Percentiles rank a stretch among this genome's conserved stretches.
These are phyloP conservation scores for Trichoderma polysporum DNA, from an alignment of 2,329 filamentous ascomycete genomes.

Conservation along the genomic window DNA sequence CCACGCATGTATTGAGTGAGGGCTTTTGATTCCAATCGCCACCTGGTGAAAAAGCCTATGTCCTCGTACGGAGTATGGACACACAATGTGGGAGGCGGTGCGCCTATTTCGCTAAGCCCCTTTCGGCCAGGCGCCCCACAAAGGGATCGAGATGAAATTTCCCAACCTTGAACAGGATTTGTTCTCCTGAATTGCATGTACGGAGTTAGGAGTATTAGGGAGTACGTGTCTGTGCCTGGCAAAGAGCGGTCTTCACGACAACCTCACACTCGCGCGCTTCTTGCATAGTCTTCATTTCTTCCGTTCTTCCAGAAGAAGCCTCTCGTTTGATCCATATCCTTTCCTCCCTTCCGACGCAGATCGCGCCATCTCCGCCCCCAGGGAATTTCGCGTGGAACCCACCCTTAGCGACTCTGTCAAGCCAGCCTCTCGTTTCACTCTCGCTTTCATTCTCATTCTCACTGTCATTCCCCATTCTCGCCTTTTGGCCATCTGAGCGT, in stretches of 20 bases:
- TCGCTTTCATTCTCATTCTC: not conserved
- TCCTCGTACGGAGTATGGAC: slow-evolving; percentile 7
- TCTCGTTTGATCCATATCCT: slow-evolving; percentile 15
- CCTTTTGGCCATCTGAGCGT: not conserved
- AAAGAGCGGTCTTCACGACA: slow-evolving; percentile 20
- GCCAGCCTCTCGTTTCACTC: not conserved
- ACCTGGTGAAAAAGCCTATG: not conserved
- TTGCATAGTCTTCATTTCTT: slow-evolving; percentile 19
- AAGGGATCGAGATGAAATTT: slow-evolving; percentile 23
- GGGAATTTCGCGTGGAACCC: slow-evolving; percentile 8
- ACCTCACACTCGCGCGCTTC: slow-evolving; percentile 3
- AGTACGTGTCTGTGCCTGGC: slow-evolving; percentile 19
- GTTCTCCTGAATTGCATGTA: slow-evolving; percentile 20
- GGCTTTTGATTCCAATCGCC: not conserved
- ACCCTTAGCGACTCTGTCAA: slow-evolving; percentile 8
- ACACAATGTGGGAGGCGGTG: slow-evolving; percentile 4
- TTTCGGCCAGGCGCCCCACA: slow-evolving; percentile 8
- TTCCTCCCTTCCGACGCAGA: slow-evolving; percentile 1
- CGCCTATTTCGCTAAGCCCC: slow-evolving; percentile 17
- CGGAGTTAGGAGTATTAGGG: slow-evolving; percentile 20
- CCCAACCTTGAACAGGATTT: slow-evolving; percentile 19
- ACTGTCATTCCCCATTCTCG: not conserved
- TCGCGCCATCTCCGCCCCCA: slow-evolving; percentile 6
- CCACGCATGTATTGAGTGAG: not conserved
- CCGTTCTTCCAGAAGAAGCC: slow-evolving; percentile 16